Conservation (phyloP, 768 basidiomycete genomes). For the Nidularia sp. region DNA sequence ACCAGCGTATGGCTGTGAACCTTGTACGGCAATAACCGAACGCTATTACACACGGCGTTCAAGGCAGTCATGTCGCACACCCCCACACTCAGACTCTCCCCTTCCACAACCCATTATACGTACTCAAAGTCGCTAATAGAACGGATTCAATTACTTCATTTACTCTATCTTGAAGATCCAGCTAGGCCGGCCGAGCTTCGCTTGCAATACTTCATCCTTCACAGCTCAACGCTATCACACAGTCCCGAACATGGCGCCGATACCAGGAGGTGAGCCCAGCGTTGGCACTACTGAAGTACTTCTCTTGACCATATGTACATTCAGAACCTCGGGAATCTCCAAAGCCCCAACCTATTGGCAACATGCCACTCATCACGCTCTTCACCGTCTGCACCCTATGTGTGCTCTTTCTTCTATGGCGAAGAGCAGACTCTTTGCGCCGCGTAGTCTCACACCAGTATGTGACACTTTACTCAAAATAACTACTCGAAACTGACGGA, state of each 20-base stretch:
- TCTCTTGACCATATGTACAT: background rate
- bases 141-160: too few species aligned
- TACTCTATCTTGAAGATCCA: background rate
- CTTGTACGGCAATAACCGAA: too few species aligned
- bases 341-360: constrained; percentile 64
- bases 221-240: background rate
- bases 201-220: background rate
- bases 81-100: too few species aligned
- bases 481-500: background rate
- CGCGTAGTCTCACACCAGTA: constrained; percentile 62
- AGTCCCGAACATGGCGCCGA: constrained; percentile 5
- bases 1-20: too few species aligned
- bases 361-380: constrained; percentile 47
- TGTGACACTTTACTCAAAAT: constrained; percentile 13
- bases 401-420: constrained; percentile 59
- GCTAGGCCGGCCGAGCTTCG: background rate
- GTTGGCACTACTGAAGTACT: background rate
- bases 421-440: constrained; percentile 50
- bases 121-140: too few species aligned
- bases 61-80: background rate
- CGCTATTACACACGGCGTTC: too few species aligned
- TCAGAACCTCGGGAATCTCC: constrained; percentile 56
- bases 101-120: too few species aligned
- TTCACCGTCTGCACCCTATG: constrained; percentile 57
- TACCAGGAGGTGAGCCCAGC: constrained; percentile 11